phyloP scores from a whole-genome alignment of 495 filamentous ascomycete genomes.

The Evansstolkia leycettana region DNA sequence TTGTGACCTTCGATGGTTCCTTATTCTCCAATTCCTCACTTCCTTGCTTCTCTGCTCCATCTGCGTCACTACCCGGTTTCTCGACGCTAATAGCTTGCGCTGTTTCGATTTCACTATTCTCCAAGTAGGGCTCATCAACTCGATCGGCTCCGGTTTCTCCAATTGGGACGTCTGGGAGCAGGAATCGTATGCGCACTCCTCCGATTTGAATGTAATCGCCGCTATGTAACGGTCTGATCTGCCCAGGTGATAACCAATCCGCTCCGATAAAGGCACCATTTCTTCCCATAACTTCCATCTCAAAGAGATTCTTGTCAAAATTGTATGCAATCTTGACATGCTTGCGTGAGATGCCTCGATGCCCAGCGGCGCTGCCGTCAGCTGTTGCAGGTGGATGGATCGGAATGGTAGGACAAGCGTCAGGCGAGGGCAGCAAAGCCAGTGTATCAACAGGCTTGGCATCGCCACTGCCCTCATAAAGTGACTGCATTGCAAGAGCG shows the following conservation, averaged over 20 bases:
- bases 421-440: constrained; percentile 32
- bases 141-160: constrained; percentile 58
- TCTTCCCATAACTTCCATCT: constrained; percentile 67
- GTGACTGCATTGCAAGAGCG: constrained; percentile 33
- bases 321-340: constrained; percentile 81
- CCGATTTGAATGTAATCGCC: constrained; percentile 70
- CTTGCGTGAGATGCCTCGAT: constrained; percentile 64
- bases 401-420: constrained; percentile 62
- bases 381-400: constrained; percentile 65
- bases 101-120: constrained; percentile 20
- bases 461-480: constrained; percentile 25
- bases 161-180: constrained; percentile 58
- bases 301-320: constrained; percentile 57
- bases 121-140: constrained; percentile 49
- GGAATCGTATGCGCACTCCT: constrained; percentile 59
- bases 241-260: constrained; percentile 47
- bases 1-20: constrained; percentile 24
- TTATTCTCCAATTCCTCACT: constrained; percentile 23
- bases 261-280: constrained; percentile 83
- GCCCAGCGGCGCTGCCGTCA: constrained; percentile 47
- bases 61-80: constrained; percentile 13
- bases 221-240: constrained; percentile 53
- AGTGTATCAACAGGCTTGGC: constrained; percentile 28
- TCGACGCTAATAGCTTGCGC: constrained; percentile 25
- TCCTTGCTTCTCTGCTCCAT: constrained; percentile 20